These are phyloP conservation scores for Rhodofomes roseus DNA, from an alignment of 1,284 basidiomycete species.

Conservation along the genomic window DNA sequence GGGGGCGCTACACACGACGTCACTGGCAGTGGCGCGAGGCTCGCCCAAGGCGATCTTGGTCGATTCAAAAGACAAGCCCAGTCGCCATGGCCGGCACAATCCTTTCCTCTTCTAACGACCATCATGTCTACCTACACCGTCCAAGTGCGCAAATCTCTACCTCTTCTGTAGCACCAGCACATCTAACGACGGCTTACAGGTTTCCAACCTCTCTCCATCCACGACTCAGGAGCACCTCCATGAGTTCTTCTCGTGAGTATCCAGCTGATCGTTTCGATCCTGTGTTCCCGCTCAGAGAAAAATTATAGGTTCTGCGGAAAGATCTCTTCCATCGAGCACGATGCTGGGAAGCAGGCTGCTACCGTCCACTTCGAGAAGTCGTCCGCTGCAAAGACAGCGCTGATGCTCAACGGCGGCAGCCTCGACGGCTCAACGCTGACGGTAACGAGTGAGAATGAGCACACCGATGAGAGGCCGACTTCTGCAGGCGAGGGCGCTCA, in stretches of 20 bases:
- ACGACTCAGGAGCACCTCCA: slow-evolving; percentile 61
- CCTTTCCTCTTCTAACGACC: neutral
- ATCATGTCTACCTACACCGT: slow-evolving; percentile 24
- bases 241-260: slow-evolving; percentile 74
- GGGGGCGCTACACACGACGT: neutral
- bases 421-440: slow-evolving; percentile 58
- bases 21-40: neutral
- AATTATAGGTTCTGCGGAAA: slow-evolving; percentile 73
- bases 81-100: neutral
- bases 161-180: neutral
- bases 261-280: neutral
- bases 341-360: slow-evolving; percentile 38
- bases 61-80: neutral
- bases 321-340: slow-evolving; percentile 63
- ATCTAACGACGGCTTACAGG: slow-evolving; percentile 35
- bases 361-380: slow-evolving; percentile 72
- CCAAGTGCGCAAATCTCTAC: slow-evolving; percentile 15
- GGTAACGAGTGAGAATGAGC: slow-evolving; percentile 63
- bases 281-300: slow-evolving; percentile 1
- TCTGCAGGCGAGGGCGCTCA: slow-evolving; percentile 27
- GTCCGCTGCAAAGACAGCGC: slow-evolving; percentile 74
- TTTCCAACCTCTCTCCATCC: slow-evolving; percentile 55
- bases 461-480: slow-evolving; percentile 39
- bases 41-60: neutral
- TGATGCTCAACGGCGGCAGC: slow-evolving; percentile 75